phyloP scores from a whole-genome alignment of 108 stramenopile species.

The Nitzschia sp. region DNA sequence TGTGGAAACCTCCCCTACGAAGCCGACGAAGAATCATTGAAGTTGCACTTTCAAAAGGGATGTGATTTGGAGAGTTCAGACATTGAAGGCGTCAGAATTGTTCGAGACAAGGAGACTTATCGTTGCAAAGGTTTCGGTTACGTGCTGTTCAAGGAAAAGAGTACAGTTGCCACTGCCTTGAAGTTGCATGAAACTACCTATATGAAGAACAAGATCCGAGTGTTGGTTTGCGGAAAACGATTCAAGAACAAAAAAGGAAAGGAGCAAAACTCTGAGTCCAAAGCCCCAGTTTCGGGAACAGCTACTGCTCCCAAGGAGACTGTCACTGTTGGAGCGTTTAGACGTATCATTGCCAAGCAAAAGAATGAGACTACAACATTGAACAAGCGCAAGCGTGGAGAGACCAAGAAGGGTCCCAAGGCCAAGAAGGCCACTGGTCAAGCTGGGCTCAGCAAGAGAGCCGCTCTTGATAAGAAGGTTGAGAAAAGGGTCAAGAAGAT shows the following conservation, averaged over 20 bases:
- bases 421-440: constrained; percentile 20
- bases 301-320: constrained; percentile 11
- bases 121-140: constrained; percentile 86
- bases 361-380: constrained; percentile 26
- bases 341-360: constrained; percentile 48
- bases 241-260: constrained; percentile 57
- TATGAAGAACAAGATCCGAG: constrained; percentile 66
- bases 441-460: constrained; percentile 64
- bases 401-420: constrained; percentile 43
- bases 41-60: constrained; percentile 55
- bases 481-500: constrained; percentile 71
- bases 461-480: constrained; percentile 65
- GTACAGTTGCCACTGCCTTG: constrained; percentile 57
- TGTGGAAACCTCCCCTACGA: constrained; percentile 76
- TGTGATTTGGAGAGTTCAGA: constrained; percentile 42
- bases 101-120: constrained; percentile 75
- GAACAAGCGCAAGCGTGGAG: constrained; percentile 47
- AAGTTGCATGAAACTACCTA: constrained; percentile 61
- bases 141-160: constrained; percentile 60
- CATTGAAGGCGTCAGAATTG: constrained; percentile 66
- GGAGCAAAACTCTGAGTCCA: neutral
- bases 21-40: constrained; percentile 66
- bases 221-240: constrained; percentile 73
- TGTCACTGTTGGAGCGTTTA: constrained; percentile 35
- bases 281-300: neutral